These are phyloP conservation scores for Yamadazyma tumulicola DNA, from an alignment of 805 yeast species.

Conservation along the genomic window DNA sequence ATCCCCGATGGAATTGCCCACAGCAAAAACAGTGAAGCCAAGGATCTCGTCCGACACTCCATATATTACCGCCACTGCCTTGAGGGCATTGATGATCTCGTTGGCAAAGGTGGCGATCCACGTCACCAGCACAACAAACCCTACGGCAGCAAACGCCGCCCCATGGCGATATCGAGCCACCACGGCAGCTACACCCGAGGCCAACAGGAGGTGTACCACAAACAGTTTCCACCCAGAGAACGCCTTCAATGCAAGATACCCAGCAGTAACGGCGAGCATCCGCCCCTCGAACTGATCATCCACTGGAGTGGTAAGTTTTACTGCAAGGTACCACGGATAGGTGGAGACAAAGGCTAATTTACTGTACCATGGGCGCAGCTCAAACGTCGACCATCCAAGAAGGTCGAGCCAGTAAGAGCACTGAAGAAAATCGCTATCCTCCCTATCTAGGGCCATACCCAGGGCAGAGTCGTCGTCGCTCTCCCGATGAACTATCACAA, in stretches of 20 bases:
- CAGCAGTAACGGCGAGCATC: background rate
- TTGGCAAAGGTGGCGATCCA: constrained; percentile 71
- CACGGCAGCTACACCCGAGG: constrained; percentile 4
- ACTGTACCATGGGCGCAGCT: background rate
- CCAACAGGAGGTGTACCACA: constrained; percentile 2
- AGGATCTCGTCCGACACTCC: constrained; percentile 71
- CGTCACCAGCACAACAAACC: constrained; percentile 63
- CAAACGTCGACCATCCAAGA: background rate
- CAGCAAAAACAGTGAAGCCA: constrained; percentile 84
- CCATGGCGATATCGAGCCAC: constrained; percentile 10
- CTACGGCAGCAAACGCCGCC: constrained; percentile 38
- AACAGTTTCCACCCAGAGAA: background rate
- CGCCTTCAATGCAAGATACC: constrained; percentile 1
- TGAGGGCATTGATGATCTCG: constrained; percentile 63
- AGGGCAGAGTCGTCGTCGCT: constrained; percentile 1
- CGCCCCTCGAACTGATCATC: constrained; percentile 3
- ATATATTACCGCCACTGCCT: constrained; percentile 56
- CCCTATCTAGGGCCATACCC: too few relatives aligned
- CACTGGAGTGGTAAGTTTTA: constrained; percentile 8
- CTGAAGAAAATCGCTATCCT: background rate
- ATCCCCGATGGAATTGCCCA: constrained; percentile 93
- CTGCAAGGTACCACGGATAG: constrained; percentile 4
- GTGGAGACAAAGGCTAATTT: constrained; percentile 3
- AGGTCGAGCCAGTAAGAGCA: background rate
- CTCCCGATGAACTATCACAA: constrained; percentile 3